phyloP scores from a whole-genome alignment of 2,329 filamentous ascomycete genomes.

The Cladosporium halotolerans region DNA sequence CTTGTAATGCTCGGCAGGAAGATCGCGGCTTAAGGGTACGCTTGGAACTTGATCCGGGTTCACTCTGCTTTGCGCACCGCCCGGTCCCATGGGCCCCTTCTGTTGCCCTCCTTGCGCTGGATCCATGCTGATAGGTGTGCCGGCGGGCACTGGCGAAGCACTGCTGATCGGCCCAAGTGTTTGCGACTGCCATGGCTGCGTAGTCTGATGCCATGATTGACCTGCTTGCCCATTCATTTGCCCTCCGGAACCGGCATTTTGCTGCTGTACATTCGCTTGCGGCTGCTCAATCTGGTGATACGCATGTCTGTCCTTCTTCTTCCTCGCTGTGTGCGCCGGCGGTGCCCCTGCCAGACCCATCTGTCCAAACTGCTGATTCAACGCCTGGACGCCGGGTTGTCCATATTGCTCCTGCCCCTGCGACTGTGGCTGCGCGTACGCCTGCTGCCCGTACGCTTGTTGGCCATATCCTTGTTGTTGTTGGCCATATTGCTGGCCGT shows the following conservation, averaged over 20 bases:
- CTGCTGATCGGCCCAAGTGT: slow-evolving; percentile 14
- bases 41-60: slow-evolving; percentile 91
- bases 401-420: slow-evolving; percentile 13
- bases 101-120: slow-evolving; percentile 17
- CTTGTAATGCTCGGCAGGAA: slow-evolving; percentile 75
- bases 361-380: slow-evolving; percentile 70
- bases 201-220: slow-evolving; percentile 33
- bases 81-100: slow-evolving; percentile 17
- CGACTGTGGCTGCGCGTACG: slow-evolving; percentile 18
- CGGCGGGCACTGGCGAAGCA: slow-evolving; percentile 17
- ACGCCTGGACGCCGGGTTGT: slow-evolving; percentile 36
- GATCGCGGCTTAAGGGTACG: slow-evolving; percentile 77
- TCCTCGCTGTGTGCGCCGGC: slow-evolving; percentile 42
- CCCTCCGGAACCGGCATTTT: slow-evolving; percentile 62
- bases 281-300: slow-evolving; percentile 78
- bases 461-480: slow-evolving; percentile 13
- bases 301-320: slow-evolving; percentile 91
- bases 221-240: slow-evolving; percentile 45
- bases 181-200: slow-evolving; percentile 31
- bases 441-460: slow-evolving; percentile 12
- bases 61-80: slow-evolving; percentile 61
- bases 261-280: slow-evolving; percentile 48
- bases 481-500: slow-evolving; percentile 20
- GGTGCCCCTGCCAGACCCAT: slow-evolving; percentile 57
- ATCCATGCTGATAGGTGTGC: slow-evolving; percentile 27